These are phyloP conservation scores for Vaccinium vitisidaea DNA, from an alignment of 148 eudicot genomes.

Conservation along the genomic window DNA sequence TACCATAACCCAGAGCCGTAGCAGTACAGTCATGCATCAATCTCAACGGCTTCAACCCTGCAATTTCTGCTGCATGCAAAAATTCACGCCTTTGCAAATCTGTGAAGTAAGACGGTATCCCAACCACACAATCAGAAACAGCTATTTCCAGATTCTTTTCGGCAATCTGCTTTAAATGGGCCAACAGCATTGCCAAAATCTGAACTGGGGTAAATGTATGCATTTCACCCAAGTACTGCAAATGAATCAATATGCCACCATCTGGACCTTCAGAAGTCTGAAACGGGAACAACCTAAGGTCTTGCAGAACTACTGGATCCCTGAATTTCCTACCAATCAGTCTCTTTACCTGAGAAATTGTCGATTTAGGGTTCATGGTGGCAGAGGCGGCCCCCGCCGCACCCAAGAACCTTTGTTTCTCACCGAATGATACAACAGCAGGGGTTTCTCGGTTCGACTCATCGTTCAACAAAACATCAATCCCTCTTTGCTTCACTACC, in stretches of 20 bases:
- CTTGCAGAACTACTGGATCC: conserved; percentile 60
- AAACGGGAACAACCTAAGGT: conserved; percentile 65
- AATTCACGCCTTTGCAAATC: conserved; percentile 68
- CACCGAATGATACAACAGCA: conserved; percentile 84
- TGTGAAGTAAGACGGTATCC: conserved; percentile 83
- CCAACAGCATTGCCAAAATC: conserved; percentile 84
- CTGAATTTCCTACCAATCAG: conserved; percentile 61
- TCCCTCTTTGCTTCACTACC: conserved; percentile 68
- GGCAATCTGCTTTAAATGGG: conserved; percentile 72
- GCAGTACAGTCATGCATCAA: conserved; percentile 96
- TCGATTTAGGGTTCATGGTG: conserved; percentile 77
- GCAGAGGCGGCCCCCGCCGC: conserved; percentile 70
- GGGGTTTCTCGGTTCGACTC: conserved; percentile 87
- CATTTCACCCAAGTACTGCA: conserved; percentile 54
- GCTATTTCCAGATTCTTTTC: conserved; percentile 61
- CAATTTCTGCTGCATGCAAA: conserved; percentile 72
- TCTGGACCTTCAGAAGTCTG: conserved; percentile 68
- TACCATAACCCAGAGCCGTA: conserved; percentile 89
- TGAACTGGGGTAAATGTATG: conserved; percentile 71
- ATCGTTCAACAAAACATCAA: conserved; percentile 82
- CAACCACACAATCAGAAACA: conserved; percentile 69
- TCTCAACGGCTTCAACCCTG: conserved; percentile 65
- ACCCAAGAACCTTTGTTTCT: conserved; percentile 81
- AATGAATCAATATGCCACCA: conserved; percentile 70
- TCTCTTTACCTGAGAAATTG: conserved; percentile 87